Evolutionary conservation across 331 rosid genomes (phyloP).

Genomic region (Saraca asoca): DNA sequence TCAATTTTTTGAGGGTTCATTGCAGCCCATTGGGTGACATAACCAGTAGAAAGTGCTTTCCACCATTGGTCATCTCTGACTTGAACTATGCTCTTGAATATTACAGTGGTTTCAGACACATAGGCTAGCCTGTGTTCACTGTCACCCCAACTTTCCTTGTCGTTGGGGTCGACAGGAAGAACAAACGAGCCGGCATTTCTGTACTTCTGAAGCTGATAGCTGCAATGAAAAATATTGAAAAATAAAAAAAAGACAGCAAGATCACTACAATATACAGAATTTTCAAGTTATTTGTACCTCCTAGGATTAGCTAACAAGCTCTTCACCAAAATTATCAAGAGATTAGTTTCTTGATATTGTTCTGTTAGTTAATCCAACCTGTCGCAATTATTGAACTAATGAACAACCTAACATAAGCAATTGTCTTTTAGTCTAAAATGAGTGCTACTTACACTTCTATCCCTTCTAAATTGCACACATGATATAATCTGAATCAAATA

Average conservation of each 20-base stretch:
- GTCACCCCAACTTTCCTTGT: constrained; percentile 86
- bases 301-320: neutral
- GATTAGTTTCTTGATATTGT: neutral
- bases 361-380: neutral
- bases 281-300: too few relatives aligned
- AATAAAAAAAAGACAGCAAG: neutral
- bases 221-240: constrained; percentile 31
- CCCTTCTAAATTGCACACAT: too few relatives aligned
- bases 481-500: too few relatives aligned
- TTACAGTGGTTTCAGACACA: constrained; percentile 96
- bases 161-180: constrained; percentile 79
- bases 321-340: neutral
- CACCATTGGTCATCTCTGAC: constrained; percentile 99
- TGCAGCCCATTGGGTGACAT: constrained; percentile 93
- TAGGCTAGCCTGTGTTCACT: constrained; percentile 97
- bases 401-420: neutral
- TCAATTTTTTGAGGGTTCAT: constrained; percentile 92
- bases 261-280: neutral
- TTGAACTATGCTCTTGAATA: constrained; percentile 85
- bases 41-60: constrained; percentile 89
- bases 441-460: too few relatives aligned
- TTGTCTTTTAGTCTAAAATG: too few relatives aligned
- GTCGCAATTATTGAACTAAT: neutral
- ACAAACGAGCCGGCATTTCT: constrained; percentile 92
- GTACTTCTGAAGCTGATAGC: constrained; percentile 92